Conservation (phyloP, 2,329 filamentous ascomycete genomes). For the Pyrenochaeta sp. region DNA sequence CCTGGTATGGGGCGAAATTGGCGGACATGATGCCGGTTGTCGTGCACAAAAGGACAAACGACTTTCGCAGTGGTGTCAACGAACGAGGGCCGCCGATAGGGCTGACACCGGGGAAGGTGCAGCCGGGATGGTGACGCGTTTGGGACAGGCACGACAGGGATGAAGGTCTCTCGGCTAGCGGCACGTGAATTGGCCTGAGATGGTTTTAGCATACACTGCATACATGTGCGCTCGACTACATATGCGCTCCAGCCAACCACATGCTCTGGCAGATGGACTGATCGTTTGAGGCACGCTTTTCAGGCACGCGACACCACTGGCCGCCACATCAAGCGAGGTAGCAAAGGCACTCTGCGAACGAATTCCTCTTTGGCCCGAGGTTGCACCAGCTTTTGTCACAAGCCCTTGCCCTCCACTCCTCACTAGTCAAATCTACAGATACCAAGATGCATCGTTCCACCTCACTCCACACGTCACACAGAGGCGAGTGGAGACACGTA, state of each 20-base stretch:
- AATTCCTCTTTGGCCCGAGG: neutral
- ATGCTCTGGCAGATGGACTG: too few relatives aligned
- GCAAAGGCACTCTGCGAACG: too few relatives aligned
- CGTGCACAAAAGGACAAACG: too few relatives aligned
- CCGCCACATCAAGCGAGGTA: too few relatives aligned
- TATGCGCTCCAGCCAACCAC: too few relatives aligned
- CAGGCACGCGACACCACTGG: too few relatives aligned
- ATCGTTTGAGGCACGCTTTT: too few relatives aligned
- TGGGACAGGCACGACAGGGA: constrained; percentile 31
- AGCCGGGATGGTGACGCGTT: constrained; percentile 20
- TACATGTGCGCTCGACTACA: too few relatives aligned
- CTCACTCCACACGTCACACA: constrained; percentile 34
- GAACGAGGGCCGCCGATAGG: constrained; percentile 9
- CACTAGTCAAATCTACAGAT: too few relatives aligned
- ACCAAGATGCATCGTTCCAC: constrained; percentile 34
- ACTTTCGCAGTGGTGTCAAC: too few relatives aligned
- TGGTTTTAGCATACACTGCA: constrained; percentile 6
- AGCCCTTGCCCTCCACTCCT: constrained; percentile 8
- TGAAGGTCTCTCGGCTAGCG: constrained; percentile 10
- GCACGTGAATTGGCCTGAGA: constrained; percentile 26
- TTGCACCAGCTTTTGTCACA: constrained; percentile 10
- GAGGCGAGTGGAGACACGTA: constrained; percentile 36
- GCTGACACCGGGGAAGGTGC: constrained; percentile 17
- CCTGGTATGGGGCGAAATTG: constrained; percentile 95
- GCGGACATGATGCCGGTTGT: constrained; percentile 41